Evolutionary conservation across 805 yeast genomes (phyloP).

Genomic region (Monosporozyma servazzii): DNA sequence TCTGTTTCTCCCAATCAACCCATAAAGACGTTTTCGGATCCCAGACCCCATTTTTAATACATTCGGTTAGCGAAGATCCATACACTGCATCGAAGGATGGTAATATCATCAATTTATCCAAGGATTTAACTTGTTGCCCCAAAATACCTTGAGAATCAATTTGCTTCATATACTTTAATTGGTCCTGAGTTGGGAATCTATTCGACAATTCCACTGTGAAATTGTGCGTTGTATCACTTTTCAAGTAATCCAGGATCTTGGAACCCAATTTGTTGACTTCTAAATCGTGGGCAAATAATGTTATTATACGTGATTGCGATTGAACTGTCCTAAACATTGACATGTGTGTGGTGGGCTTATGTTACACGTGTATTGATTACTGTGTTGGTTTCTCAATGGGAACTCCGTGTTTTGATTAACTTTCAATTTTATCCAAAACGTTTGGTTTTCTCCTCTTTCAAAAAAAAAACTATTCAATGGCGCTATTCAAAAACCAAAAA

Average conservation of each 20-base stretch:
- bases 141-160: slow-evolving; percentile 9
- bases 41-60: slow-evolving; percentile 20
- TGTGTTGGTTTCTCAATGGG: not conserved
- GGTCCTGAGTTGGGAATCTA: slow-evolving; percentile 25
- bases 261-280: slow-evolving; percentile 13
- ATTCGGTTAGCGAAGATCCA: slow-evolving; percentile 15
- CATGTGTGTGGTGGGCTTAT: too few relatives aligned
- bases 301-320: slow-evolving; percentile 36
- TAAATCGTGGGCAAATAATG: slow-evolving; percentile 32
- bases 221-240: slow-evolving; percentile 10
- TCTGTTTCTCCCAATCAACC: slow-evolving; percentile 30
- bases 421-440: too few relatives aligned
- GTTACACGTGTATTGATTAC: not conserved
- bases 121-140: slow-evolving; percentile 13
- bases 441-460: not conserved
- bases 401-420: not conserved
- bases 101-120: slow-evolving; percentile 10
- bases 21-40: slow-evolving; percentile 18
- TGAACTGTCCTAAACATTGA: slow-evolving; percentile 42
- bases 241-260: slow-evolving; percentile 1
- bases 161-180: slow-evolving; percentile 20
- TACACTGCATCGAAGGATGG: slow-evolving; percentile 13
- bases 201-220: slow-evolving; percentile 18
- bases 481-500: not conserved
- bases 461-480: not conserved